Base-by-base conservation (phyloP, 2,329 filamentous ascomycete species). In the Diaporthe sp. region DNA sequence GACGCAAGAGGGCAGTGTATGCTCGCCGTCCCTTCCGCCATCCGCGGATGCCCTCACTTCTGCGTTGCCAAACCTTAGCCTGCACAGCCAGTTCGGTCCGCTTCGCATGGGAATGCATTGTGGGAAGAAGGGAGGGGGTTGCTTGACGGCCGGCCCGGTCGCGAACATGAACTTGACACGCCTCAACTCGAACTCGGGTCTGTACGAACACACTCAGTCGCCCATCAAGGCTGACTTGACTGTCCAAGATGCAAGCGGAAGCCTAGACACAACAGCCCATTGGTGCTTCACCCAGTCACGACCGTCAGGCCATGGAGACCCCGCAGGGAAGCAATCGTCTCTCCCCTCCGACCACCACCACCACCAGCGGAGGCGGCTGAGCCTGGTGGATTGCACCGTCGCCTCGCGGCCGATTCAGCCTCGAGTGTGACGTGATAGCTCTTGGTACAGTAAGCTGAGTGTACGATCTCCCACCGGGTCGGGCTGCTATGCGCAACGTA, bases 351-450 rank as follows among this genome's bases (percentile, higher is more conserved):
- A 60, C 57, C 39, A 49, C 42, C 28, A 15, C 28, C 61, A 34
- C 28, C n/a, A 42, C n/a, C 37, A 63, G n/a, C 39, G 15, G 58
- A 7, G 39, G 39, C 60, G 47, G 65, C 47, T 53, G 65, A 68
- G 65, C 20, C 22, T 68, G 47, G 65, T 53, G 65, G 31, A 47
- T 22, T 31, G 31, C 65, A 25, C 47, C 22, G 9, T 49, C 49
- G 47, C 65, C 65, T 39, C 65, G 65, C 65, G 65, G 65, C 65
- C 65, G 65, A 68, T 68, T 68, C 65, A 68, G 65, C 65, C 65
- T 53, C 65, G 65, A 22, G 47, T 68, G 65, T 37, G 65, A 68
- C 65, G 31, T 68, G 47, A 53, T 49, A 22, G 44, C 28, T 22
- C 44, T 37, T 25, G 47, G 31, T 31, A 53, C 47, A 68, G 65